Base-by-base conservation (phyloP, 371 early-diverging fungal species). In the Rhizoclosmatium hyalinum region DNA sequence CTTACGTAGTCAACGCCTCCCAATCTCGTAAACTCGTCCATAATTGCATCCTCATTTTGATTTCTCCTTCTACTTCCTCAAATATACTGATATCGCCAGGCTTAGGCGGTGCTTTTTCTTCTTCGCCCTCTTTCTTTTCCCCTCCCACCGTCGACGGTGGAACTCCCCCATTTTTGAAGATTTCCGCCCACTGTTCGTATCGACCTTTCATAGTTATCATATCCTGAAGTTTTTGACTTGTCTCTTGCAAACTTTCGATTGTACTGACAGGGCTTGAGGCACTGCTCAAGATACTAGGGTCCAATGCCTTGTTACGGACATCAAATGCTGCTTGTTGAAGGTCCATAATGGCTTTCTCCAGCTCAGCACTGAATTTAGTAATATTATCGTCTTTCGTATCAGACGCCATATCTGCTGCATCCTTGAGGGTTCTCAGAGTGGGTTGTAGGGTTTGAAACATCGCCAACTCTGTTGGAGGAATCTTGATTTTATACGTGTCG, bases 351-450 rank as follows among this genome's bases (percentile, higher is more conserved):
- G 72, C 70, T 55, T 80, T 79, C 24, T 85, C 85, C 24, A 83
- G 77, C 58, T 85, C 85, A 12, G 47, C 72, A 3, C 78, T 69
- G 67, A 82, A 85, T 45, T 76, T 77, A 8, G 75, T 39, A 46
- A 84, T 81, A 56, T 79, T 83, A 17, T 85, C 85, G 54, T 85
- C 85, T 69, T 82, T 81, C 6, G 83, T 77, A 61, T 85, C 85
- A 2, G 66, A 24, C 3, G 82, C 80, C 71, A 83, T 76, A 60
- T 85, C 85, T 3, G 82, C 76, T 4, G 75, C 69, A 44, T 85
- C 86, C 68, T 79, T 79, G 54, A 85, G 74, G 47, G 74, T 78
- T 3, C 81, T 74, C 8, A 84, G 41, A 2, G 84, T 83, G 1
- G 86, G 86, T 2, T 70, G 71, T 3, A 85, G 74, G 12, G 86